Conservation (phyloP, 164 flowering plant genomes). For the Vitis rupestris region DNA sequence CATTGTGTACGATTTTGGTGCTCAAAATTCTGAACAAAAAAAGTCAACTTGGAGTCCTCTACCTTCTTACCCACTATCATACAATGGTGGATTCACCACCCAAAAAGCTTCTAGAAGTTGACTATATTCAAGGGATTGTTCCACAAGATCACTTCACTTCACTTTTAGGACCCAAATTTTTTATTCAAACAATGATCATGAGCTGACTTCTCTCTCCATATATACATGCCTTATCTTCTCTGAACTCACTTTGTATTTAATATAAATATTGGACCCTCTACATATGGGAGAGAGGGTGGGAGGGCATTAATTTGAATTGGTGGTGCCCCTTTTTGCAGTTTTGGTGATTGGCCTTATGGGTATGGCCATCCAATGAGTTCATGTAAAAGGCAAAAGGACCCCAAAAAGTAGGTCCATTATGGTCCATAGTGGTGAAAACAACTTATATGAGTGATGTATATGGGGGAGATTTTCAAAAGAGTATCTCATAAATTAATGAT, state of each 20-base stretch:
- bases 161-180: background rate
- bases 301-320: too few relatives aligned
- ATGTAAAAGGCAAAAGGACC: too few relatives aligned
- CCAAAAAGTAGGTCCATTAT: too few relatives aligned
- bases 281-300: too few relatives aligned
- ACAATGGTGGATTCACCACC: conserved; percentile 2
- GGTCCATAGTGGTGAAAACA: too few relatives aligned
- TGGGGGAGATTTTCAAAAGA: too few relatives aligned
- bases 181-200: background rate
- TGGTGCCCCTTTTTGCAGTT: too few relatives aligned
- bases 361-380: too few relatives aligned
- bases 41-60: background rate
- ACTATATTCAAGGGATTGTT: background rate
- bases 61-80: background rate
- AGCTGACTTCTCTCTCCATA: background rate
- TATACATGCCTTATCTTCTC: background rate
- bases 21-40: background rate
- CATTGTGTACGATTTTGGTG: background rate
- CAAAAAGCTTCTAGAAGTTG: conserved; percentile 7
- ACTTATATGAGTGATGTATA: too few relatives aligned
- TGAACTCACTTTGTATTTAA: background rate
- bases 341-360: too few relatives aligned
- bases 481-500: too few relatives aligned
- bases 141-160: background rate
- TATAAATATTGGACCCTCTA: background rate